Evolutionary conservation across 345 rosid genomes (phyloP).

Genomic region (Syzygium jambos): DNA sequence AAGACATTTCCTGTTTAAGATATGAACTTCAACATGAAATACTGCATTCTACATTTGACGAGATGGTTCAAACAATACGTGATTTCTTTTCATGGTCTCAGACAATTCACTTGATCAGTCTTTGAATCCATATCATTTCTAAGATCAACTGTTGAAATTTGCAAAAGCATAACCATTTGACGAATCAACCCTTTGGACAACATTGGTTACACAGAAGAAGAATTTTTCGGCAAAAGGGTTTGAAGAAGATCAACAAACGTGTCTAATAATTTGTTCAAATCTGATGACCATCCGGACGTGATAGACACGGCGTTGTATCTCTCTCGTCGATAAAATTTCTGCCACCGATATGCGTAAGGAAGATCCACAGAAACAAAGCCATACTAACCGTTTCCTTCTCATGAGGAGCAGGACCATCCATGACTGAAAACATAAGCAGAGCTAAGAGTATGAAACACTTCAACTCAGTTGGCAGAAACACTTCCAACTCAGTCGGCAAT

Average conservation of each 20-base stretch:
- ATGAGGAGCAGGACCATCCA: not conserved
- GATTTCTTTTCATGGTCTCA: not conserved
- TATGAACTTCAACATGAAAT: not conserved
- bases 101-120: not conserved
- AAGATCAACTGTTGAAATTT: not conserved
- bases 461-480: not conserved
- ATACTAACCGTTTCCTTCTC: not conserved
- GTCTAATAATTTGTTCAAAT: not conserved
- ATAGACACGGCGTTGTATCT: not conserved
- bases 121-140: not conserved
- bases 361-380: not conserved
- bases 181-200: not conserved
- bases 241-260: not conserved
- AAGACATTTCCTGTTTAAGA: not conserved
- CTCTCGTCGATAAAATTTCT: not conserved
- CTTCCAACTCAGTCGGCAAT: not conserved
- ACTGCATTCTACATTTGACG: not conserved
- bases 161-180: not conserved
- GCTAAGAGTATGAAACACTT: not conserved
- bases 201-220: not conserved
- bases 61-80: not conserved
- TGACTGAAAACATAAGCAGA: not conserved
- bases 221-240: not conserved
- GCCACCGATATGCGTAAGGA: not conserved
- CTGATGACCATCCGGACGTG: not conserved